These are phyloP conservation scores for Leavenworthia alabamica DNA, from an alignment of 345 rosid species.

Conservation along the genomic window DNA sequence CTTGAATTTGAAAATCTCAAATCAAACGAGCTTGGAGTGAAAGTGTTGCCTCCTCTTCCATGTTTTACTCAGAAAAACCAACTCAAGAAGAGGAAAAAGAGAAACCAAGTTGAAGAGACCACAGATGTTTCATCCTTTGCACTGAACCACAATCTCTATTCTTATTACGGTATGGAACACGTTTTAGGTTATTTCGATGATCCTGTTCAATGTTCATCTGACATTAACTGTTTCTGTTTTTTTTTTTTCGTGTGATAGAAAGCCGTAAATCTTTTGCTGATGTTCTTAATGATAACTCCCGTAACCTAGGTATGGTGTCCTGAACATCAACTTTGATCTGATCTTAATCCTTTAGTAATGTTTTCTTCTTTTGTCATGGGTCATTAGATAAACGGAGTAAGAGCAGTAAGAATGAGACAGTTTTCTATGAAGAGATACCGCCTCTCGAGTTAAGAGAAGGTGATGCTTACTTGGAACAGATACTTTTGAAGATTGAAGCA, in stretches of 20 bases:
- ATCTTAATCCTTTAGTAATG: not conserved
- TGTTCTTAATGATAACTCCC: conserved; percentile 41
- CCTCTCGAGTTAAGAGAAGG: conserved; percentile 40
- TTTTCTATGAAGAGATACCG: conserved; percentile 37
- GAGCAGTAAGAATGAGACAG: conserved; percentile 33
- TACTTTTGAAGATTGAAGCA: conserved; percentile 56
- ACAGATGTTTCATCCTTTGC: conserved; percentile 45
- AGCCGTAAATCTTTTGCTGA: conserved; percentile 43
- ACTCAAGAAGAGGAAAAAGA: conserved; percentile 54
- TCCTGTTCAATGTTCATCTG: conserved; percentile 2
- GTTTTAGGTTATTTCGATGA: conserved; percentile 11
- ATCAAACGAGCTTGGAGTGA: conserved; percentile 37
- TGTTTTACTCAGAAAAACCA: conserved; percentile 35
- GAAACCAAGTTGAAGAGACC: conserved; percentile 61
- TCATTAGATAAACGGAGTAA: conserved; percentile 35
- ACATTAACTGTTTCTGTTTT: conserved; percentile 7
- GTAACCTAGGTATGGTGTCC: conserved; percentile 16
- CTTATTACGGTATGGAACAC: conserved; percentile 50
- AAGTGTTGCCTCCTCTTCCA: conserved; percentile 45
- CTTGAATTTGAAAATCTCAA: conserved; percentile 32
- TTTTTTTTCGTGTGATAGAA: conserved; percentile 42
- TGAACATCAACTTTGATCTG: not conserved
- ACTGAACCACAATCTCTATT: conserved; percentile 53
- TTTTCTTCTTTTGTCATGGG: not conserved
- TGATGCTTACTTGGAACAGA: conserved; percentile 45